phyloP scores from a whole-genome alignment of 805 yeast genomes.

The Cyberlindnera bimundalis region DNA sequence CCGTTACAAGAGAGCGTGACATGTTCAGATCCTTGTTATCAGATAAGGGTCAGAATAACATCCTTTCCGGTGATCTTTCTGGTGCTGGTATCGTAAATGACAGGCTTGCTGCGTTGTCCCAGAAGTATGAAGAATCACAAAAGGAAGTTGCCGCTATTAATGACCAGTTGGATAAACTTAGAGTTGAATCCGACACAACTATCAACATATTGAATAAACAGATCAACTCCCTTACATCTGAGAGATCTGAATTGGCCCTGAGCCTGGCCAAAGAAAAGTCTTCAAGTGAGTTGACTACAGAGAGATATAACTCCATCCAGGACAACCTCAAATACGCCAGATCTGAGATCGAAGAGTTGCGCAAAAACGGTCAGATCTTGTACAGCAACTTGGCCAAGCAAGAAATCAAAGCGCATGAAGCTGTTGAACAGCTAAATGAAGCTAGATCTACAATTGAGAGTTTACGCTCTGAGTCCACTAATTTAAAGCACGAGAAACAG shows the following conservation, averaged over 20 bases:
- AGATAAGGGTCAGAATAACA: conserved; percentile 19
- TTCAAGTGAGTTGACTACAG: conserved; percentile 48
- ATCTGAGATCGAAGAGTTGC: conserved; percentile 44
- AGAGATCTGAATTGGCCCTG: conserved; percentile 45
- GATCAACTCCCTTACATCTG: conserved; percentile 35
- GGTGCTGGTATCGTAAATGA: conserved; percentile 3
- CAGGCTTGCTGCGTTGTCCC: conserved; percentile 11
- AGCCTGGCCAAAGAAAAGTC: conserved; percentile 54
- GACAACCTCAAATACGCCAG: conserved; percentile 39
- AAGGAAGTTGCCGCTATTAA: conserved; percentile 14
- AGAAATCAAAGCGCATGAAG: conserved; percentile 45
- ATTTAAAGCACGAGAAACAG: conserved; percentile 51
- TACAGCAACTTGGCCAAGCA: conserved; percentile 43
- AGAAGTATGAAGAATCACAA: conserved; percentile 17
- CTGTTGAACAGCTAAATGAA: conserved; percentile 53
- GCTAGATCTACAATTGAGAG: conserved; percentile 44
- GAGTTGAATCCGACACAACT: conserved; percentile 40
- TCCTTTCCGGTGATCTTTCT: conserved; percentile 20
- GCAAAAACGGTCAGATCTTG: conserved; percentile 34
- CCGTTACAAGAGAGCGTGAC: conserved; percentile 66
- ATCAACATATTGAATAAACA: conserved; percentile 48
- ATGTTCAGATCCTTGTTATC: conserved; percentile 42
- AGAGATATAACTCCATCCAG: conserved; percentile 42
- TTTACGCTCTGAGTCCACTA: conserved; percentile 42
- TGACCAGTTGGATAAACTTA: conserved; percentile 27